Conservation (phyloP, 768 basidiomycete genomes). For the Cantharellus anzutake region DNA sequence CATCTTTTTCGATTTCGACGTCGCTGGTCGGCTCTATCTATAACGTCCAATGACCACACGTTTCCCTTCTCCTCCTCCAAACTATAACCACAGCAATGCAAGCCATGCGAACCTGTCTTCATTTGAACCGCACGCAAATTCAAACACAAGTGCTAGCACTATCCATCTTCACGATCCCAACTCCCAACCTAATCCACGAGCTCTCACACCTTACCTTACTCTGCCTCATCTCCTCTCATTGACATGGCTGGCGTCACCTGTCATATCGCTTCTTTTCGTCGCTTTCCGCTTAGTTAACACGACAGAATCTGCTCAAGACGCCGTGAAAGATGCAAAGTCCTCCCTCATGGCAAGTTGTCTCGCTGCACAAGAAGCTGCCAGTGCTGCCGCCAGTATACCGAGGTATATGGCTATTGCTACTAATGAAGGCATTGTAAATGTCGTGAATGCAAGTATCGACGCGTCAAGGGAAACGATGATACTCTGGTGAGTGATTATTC, state of each 20-base stretch:
- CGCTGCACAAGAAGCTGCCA: conserved; percentile 70
- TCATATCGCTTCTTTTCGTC: conserved; percentile 75
- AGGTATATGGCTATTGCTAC: conserved; percentile 73
- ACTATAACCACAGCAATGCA: no score
- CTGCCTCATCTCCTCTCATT: conserved; percentile 71
- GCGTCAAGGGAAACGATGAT: conserved; percentile 53
- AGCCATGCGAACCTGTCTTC: no score
- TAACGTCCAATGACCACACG: no score
- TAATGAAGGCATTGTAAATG: conserved; percentile 58
- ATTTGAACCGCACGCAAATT: no score
- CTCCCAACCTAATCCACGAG: background rate
- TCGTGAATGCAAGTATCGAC: conserved; percentile 61
- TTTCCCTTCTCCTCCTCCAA: no score
- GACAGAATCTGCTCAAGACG: conserved; percentile 43
- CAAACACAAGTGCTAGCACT: background rate
- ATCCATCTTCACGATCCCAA: background rate
- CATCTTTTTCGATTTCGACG: no score
- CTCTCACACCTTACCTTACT: conserved; percentile 65
- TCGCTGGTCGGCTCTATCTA: no score
- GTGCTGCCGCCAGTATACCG: conserved; percentile 68
- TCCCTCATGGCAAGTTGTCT: conserved; percentile 68
- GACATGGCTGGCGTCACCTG: conserved; percentile 80
- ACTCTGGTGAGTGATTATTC: conserved; percentile 10
- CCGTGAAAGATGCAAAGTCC: conserved; percentile 48
- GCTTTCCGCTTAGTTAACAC: conserved; percentile 68